Base-by-base conservation (phyloP, 345 rosid genomes). In the Aquilaria malaccensis region DNA sequence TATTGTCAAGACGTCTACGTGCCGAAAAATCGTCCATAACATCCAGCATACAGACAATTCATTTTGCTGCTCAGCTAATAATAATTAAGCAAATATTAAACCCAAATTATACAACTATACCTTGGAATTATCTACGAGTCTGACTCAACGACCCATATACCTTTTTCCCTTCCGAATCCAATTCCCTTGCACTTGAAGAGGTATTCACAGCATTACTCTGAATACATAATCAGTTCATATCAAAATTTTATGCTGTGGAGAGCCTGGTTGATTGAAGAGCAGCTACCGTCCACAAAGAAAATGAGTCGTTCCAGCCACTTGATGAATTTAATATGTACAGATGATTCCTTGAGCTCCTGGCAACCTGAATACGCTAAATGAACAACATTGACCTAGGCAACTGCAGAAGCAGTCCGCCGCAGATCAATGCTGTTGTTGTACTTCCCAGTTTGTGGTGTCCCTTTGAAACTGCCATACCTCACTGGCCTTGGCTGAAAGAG, bases 381-480 rank as follows among this genome's bases (percentile, higher is more conserved):
- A 62, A 13, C 1, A 13, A 56, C 2, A 22, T 22, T 31, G 52
- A 63, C 58, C 49, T 86, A 88, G 48, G 73, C 81, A 65, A 81
- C 87, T 0, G 96, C 85, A 43, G 95, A 87, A 67, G 95, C 54
- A 53, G 95, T 82, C 4, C 96, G 85, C 6, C 99, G 89, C 10
- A 77, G 85, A 74, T 87, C 91, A 65, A 76, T 75, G 12, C 72
- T 88, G 30, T 72, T 78, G 78, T 72, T 72, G 50, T 80, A 67
- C 61, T 84, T 88, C 48, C 82, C 88, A 15, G 80, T 70, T 6
- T 73, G 80, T 7, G 75, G 80, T 69, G 73, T 78, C 59, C 84
- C 95, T 69, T 91, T 88, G 74, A 94, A 91, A 64, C 99, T 94
- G 52, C 95, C 85, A 63, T 85, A 85, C 68, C 96, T 83, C 70